Evolutionary conservation across 2,329 filamentous ascomycete genomes (phyloP), one percentile per base, ranked within the genome.

Genomic region (Furcasterigmium furcatum): DNA sequence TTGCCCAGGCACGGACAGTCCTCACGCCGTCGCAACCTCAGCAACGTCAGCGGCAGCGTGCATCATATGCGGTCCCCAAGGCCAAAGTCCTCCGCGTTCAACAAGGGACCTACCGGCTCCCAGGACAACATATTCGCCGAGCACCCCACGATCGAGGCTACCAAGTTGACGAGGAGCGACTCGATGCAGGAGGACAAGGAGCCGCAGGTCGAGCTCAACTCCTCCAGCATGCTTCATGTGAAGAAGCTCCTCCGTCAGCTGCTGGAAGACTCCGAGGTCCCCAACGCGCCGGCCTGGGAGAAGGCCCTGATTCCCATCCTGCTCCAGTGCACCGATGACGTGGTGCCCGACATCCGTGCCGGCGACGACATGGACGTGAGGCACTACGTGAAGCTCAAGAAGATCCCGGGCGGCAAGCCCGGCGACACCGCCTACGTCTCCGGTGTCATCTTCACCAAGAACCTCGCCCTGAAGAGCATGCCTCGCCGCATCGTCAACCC

Each of bases 301-400:
- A 91, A 85, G 54, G 90, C 92, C 1, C 73, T 99, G 12, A 79
- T 96, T 42, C 94, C 94, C 0, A 95, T 99, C 43, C 76, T 99
- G 18, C 74, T 96, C 19, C 87, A 87, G 55, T 94, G 91, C 52
- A 95, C 92, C 0, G 91, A 96, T 53, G 94, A 97, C 59, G 91
- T 99, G 4, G 87, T 95, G 51, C 94, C 94, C 2, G 88, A 97
- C 62, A 88, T 96, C 38, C 86, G 91, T 46, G 80, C 82, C 45
- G 91, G 91, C 22, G 94, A 99, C 63, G 88, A 94, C 60, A 97
- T 99, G 76, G 94, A 99, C 62, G 94, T 99, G 48, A 82, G 94
- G 4, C 91, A 97, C 62, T 99, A 96, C 59, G 90, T 99, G 51
- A 99, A 99, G 62, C 70, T 99, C 24, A 99, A 99, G 63, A 95